Evolutionary conservation across 345 rosid genomes (phyloP).

Genomic region (Eucalyptus paniculata): DNA sequence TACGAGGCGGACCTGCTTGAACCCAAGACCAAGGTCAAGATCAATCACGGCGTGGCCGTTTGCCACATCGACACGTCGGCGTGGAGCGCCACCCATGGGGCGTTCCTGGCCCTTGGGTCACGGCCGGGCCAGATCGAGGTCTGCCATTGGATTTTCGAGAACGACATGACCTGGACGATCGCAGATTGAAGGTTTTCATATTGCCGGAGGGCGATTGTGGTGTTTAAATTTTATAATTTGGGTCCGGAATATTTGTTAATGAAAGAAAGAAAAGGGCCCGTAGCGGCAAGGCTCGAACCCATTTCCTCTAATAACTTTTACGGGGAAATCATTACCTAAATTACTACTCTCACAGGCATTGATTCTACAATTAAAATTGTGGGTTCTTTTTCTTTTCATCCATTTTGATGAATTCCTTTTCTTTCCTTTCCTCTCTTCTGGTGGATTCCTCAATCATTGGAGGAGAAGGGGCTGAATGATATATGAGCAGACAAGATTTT

Average conservation of each 20-base stretch:
- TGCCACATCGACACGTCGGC: slow-evolving; percentile 39
- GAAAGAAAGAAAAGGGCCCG: too few relatives aligned
- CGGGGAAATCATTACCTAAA: neutral
- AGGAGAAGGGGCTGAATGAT: neutral
- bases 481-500: neutral
- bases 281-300: neutral
- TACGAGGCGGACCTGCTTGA: slow-evolving; percentile 34
- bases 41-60: slow-evolving; percentile 37
- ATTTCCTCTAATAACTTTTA: neutral
- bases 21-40: slow-evolving; percentile 9
- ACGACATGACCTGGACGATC: slow-evolving; percentile 27
- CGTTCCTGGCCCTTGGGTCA: slow-evolving; percentile 23
- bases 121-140: slow-evolving; percentile 38
- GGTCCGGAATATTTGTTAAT: neutral
- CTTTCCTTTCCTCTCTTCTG: neutral
- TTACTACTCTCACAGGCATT: neutral
- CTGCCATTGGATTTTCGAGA: slow-evolving; percentile 47
- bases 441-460: neutral
- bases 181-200: neutral
- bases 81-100: slow-evolving; percentile 36
- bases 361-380: neutral
- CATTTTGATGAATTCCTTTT: neutral
- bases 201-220: rapidly evolving
- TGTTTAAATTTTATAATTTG: neutral
- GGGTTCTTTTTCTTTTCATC: neutral